Conservation (phyloP, 208 protist genomes). For the Zelonia costaricensis region DNA sequence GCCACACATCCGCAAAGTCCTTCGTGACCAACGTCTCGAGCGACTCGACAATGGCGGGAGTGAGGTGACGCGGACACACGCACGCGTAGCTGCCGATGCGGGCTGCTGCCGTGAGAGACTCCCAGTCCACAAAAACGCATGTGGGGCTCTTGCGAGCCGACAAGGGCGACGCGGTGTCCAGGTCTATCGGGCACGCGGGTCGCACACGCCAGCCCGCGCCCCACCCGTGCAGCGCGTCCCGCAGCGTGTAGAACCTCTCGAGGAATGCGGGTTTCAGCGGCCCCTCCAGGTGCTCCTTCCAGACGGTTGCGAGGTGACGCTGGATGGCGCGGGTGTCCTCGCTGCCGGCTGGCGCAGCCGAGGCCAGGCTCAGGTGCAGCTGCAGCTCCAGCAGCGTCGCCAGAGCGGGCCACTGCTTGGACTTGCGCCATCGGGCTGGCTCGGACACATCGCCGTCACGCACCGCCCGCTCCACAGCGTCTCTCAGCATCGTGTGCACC, state of each 20-base stretch:
- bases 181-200: constrained; percentile 8
- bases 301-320: background rate
- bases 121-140: constrained; percentile 2
- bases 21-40: constrained; percentile 2
- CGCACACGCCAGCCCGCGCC: constrained; percentile 5
- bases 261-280: background rate
- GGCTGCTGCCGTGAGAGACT: background rate
- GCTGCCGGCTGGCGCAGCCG: background rate
- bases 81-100: constrained; percentile 3
- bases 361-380: background rate
- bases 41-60: background rate
- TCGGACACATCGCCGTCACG: background rate
- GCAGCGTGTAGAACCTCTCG: constrained; percentile 10
- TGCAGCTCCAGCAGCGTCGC: constrained; percentile 21
- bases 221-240: constrained; percentile 22
- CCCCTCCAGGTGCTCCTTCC: background rate
- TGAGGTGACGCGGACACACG: constrained; percentile 19
- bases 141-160: background rate
- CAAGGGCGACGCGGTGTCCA: background rate
- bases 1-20: constrained; percentile 19
- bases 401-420: constrained; percentile 24
- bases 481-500: constrained; percentile 23
- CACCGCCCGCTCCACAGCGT: constrained; percentile 16
- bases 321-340: constrained; percentile 2
- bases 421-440: constrained; percentile 20